Percentiles rank a stretch among this genome's conserved stretches.
phyloP scores from a whole-genome alignment of 257 asterid genomes.

The Ilex aquifolium region DNA sequence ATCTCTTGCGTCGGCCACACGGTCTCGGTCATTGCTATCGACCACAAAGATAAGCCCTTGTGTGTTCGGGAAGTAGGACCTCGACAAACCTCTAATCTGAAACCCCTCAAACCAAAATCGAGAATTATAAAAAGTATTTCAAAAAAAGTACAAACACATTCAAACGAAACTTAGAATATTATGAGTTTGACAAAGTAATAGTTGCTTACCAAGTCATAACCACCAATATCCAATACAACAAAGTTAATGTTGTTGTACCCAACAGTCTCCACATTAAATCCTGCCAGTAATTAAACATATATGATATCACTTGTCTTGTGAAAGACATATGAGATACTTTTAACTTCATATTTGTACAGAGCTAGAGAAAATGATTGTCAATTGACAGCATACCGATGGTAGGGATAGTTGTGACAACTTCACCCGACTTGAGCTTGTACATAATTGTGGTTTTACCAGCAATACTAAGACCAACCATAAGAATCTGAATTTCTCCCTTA shows the following conservation, averaged over 20 bases:
- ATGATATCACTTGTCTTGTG: neutral
- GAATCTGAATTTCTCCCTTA: slow-evolving; percentile 16
- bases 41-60: neutral
- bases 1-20: neutral
- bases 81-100: neutral
- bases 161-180: too few relatives aligned
- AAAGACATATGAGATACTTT: neutral
- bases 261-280: slow-evolving; percentile 24
- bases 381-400: slow-evolving; percentile 8
- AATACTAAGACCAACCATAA: slow-evolving; percentile 24
- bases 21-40: neutral
- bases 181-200: neutral
- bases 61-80: neutral
- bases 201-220: slow-evolving; percentile 18
- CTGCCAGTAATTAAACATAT: neutral
- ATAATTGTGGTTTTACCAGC: slow-evolving; percentile 29
- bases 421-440: slow-evolving; percentile 23
- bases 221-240: slow-evolving; percentile 22
- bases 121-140: too few relatives aligned
- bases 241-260: slow-evolving; percentile 23
- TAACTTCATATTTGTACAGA: too few relatives aligned
- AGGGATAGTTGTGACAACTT: slow-evolving; percentile 14
- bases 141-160: neutral
- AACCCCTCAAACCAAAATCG: too few relatives aligned
- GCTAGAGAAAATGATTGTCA: neutral